Percentiles rank a stretch among this genome's conserved stretches.
phyloP scores from a whole-genome alignment of 2,329 filamentous ascomycete species.

The Xylariaceae sp. region DNA sequence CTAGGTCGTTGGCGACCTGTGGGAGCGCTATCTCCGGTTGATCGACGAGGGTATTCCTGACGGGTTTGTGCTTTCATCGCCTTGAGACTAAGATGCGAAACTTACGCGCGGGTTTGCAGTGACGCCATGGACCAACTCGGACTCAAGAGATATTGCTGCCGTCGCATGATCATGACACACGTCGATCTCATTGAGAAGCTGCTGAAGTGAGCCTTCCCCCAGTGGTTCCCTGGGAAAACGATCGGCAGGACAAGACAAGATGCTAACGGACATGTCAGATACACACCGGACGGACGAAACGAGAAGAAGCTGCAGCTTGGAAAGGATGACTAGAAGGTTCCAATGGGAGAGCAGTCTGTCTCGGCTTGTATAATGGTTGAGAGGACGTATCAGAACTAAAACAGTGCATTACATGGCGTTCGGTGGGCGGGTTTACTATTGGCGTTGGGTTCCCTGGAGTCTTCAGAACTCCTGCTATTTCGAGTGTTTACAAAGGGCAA shows the following conservation, averaged over 20 bases:
- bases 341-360: slow-evolving; percentile 1
- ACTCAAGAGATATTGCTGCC: slow-evolving; percentile 94
- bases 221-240: not conserved
- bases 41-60: slow-evolving; percentile 73
- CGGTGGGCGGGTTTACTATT: slow-evolving; percentile 22
- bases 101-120: slow-evolving; percentile 46
- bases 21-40: slow-evolving; percentile 89
- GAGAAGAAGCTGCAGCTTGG: slow-evolving; percentile 52
- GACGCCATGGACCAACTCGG: slow-evolving; percentile 95
- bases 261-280: slow-evolving; percentile 38
- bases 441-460: slow-evolving; percentile 17
- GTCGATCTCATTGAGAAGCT: slow-evolving; percentile 98
- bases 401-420: slow-evolving; percentile 32
- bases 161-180: slow-evolving; percentile 99
- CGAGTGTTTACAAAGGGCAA: not conserved
- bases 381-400: not conserved
- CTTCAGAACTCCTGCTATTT: slow-evolving; percentile 5
- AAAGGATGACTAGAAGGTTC: slow-evolving; percentile 19
- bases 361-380: not conserved
- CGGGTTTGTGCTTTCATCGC: slow-evolving; percentile 51
- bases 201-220: slow-evolving; percentile 61
- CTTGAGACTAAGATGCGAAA: not conserved
- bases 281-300: slow-evolving; percentile 58
- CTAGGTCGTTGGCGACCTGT: slow-evolving; percentile 93
- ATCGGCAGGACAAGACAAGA: not conserved